Evolutionary conservation across 2,329 filamentous ascomycete species (phyloP).

Genomic region (Fusarium hainanense): DNA sequence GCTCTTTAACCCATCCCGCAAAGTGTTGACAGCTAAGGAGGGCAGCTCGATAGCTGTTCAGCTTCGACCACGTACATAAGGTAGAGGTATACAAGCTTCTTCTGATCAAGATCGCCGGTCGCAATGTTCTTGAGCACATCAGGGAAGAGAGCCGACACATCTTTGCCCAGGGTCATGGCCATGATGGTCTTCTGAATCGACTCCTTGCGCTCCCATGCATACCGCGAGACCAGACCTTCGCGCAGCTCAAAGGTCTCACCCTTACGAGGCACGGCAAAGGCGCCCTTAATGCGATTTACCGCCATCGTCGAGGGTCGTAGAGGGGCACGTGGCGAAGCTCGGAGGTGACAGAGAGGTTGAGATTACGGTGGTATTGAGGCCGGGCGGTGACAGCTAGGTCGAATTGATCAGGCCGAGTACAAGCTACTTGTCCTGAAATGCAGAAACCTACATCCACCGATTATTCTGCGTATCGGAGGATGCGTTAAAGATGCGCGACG

Average conservation of each 20-base stretch:
- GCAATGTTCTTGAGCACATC: slow-evolving; percentile 99
- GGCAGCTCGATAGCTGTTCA: neutral
- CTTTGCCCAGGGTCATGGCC: slow-evolving; percentile 99
- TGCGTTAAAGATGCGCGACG: slow-evolving; percentile 21
- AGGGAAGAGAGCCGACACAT: slow-evolving; percentile 95
- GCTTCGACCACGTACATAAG: slow-evolving; percentile 77
- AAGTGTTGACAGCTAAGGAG: slow-evolving; percentile 7
- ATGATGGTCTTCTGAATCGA: slow-evolving; percentile 99
- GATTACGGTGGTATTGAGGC: slow-evolving; percentile 5
- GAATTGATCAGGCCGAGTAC: slow-evolving; percentile 26
- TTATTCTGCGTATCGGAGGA: slow-evolving; percentile 19
- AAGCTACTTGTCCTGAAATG: slow-evolving; percentile 25
- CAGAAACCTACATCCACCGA: slow-evolving; percentile 36
- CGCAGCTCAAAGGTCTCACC: slow-evolving; percentile 98
- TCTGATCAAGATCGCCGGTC: slow-evolving; percentile 93
- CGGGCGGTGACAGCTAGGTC: slow-evolving; percentile 40
- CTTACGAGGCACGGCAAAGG: slow-evolving; percentile 92
- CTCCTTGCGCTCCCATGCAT: slow-evolving; percentile 99
- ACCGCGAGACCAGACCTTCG: slow-evolving; percentile 95
- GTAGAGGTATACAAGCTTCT: slow-evolving; percentile 99
- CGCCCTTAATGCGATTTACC: slow-evolving; percentile 94
- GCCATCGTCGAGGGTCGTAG: slow-evolving; percentile 71
- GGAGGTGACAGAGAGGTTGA: slow-evolving; percentile 6
- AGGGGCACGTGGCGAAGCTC: slow-evolving; percentile 37
- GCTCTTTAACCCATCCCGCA: slow-evolving; percentile 9